Percentiles rank a stretch among this genome's conserved stretches.
Evolutionary conservation across 1,284 basidiomycete species (phyloP).

Genomic region (Leccinum variabile): DNA sequence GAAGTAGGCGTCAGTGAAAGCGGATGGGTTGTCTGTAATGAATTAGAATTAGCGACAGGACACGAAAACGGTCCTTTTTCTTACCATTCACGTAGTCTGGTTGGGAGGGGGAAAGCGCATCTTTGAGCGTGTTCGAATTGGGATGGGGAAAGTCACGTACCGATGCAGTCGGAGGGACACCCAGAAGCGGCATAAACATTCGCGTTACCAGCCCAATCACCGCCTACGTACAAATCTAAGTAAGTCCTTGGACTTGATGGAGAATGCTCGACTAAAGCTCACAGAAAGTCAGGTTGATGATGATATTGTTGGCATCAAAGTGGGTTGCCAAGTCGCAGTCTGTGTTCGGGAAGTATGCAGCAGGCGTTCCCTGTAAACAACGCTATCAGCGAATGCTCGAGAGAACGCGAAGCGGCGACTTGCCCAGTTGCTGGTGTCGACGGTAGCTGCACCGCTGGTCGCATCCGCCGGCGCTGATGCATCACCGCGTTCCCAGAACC

Average conservation of each 20-base stretch:
- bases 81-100: slow-evolving; percentile 36
- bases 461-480: slow-evolving; percentile 34
- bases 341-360: slow-evolving; percentile 41
- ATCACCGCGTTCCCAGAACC: slow-evolving; percentile 42
- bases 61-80: slow-evolving; percentile 7
- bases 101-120: background rate
- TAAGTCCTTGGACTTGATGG: background rate
- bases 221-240: slow-evolving; percentile 31
- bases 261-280: slow-evolving; percentile 8
- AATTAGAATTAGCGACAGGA: background rate
- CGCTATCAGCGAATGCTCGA: slow-evolving; percentile 16
- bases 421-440: slow-evolving; percentile 38
- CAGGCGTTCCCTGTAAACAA: slow-evolving; percentile 36
- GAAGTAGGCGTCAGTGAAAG: slow-evolving; percentile 54
- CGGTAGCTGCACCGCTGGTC: slow-evolving; percentile 20
- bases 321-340: slow-evolving; percentile 38
- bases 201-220: slow-evolving; percentile 42
- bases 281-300: slow-evolving; percentile 44
- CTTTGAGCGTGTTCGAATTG: background rate
- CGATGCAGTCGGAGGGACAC: slow-evolving; percentile 38
- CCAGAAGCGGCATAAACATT: slow-evolving; percentile 34
- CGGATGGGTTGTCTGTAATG: slow-evolving; percentile 42
- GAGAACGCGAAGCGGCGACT: slow-evolving; percentile 12
- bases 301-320: slow-evolving; percentile 42
- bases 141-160: slow-evolving; percentile 18